phyloP scores from a whole-genome alignment of 1,284 basidiomycete species.

The Ganoderma leucocontextum region DNA sequence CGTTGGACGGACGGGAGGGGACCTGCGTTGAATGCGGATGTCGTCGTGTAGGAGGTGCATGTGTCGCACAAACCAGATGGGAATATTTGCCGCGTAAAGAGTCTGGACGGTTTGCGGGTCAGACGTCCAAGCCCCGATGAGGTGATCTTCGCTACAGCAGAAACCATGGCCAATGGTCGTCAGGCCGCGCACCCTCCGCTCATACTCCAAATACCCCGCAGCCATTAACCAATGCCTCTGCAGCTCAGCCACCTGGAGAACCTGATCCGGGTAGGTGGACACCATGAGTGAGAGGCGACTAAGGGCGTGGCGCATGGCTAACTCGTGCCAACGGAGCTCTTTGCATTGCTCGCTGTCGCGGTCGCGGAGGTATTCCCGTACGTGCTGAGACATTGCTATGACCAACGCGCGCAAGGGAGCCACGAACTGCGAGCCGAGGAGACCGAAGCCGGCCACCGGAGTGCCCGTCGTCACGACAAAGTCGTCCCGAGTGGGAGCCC shows the following conservation, averaged over 20 bases:
- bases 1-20: not conserved
- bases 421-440: not conserved
- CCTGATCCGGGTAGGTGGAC: not conserved
- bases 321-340: not conserved
- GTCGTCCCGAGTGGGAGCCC: not conserved
- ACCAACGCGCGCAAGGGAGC: not conserved
- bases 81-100: not conserved
- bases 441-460: not conserved
- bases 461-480: not conserved
- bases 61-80: slow-evolving; percentile 2
- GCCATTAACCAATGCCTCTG: slow-evolving; percentile 6
- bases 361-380: not conserved
- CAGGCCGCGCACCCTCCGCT: not conserved
- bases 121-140: slow-evolving; percentile 3
- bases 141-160: not conserved
- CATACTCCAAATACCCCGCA: not conserved
- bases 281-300: not conserved
- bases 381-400: not conserved
- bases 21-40: not conserved
- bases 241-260: not conserved
- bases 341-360: not conserved
- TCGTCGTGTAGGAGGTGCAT: not conserved
- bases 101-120: not conserved
- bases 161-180: too few species aligned
- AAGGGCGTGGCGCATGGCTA: not conserved